Evolutionary conservation across 768 basidiomycete species (phyloP), one percentile per base, ranked within the genome.

Genomic region (Russula sp.): DNA sequence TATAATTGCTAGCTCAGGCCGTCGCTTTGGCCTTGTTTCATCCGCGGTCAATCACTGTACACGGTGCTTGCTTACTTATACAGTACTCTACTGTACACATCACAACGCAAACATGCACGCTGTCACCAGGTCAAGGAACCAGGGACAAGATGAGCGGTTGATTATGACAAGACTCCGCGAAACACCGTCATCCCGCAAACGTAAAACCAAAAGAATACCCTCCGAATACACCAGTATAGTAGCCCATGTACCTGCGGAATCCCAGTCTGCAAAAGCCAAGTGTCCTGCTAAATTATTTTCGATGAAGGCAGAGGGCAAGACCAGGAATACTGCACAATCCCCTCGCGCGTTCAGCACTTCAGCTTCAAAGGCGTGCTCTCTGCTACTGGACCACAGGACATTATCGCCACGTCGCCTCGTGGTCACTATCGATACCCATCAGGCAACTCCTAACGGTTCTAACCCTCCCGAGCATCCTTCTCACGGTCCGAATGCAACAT

Each of bases 111-210:
- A 36, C 38, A 61, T 61, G 64, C 54, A 59, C 18, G 20, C 48
- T 28, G 24, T 51, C 40, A 65, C 59, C 30, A 38, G 64, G 40
- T 61, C 64, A 5, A 49, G 38, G 24, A 44, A 44, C n/a, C 38
- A 38, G 8, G 8, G 1, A 54, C 7, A 61, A 65, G 38, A 66
- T 61, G 16, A 42, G 26, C 20, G n/a, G 22, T 56, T 9, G 38
- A 26, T 18, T 59, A 60, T 24, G 67, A 68, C 65, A 68, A 67
- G 51, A 67, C 67, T 14, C 50, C 57, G 2, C 59, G 55, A 36
- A 67, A 61, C 26, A 32, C 46, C 14, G 7, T 44, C 22, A 38
- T 32, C 38, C 51, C 5, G 8, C 13, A 40, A 40, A 18, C 38
- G 38, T 40, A 18, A 40, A 40, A 16, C 16, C 11, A 36, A 36